Percentiles rank a stretch among this genome's conserved stretches.
phyloP scores from a whole-genome alignment of 2,329 filamentous ascomycete species.

The Chrysosporium keratinophilum region DNA sequence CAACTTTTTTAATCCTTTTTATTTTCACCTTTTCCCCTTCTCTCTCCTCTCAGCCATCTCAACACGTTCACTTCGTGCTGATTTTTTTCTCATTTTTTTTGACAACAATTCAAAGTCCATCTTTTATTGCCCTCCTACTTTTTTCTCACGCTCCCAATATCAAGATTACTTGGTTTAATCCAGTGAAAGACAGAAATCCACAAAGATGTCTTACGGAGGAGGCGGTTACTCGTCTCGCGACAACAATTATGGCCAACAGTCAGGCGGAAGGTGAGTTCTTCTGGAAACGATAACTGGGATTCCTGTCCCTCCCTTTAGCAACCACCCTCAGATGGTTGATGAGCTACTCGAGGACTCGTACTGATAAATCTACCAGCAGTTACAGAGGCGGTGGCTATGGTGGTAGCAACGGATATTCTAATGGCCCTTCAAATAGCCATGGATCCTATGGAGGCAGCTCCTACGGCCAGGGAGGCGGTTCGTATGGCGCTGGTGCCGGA shows the following conservation, averaged over 20 bases:
- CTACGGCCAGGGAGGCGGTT: conserved; percentile 39
- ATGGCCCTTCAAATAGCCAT: conserved; percentile 44
- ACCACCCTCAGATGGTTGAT: neutral
- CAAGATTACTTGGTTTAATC: neutral
- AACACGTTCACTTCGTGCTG: conserved; percentile 11
- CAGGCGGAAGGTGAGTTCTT: conserved; percentile 7
- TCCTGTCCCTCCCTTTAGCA: neutral
- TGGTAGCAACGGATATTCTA: conserved; percentile 28
- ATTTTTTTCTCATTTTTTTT: conserved; percentile 12
- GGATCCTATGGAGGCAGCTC: conserved; percentile 20
- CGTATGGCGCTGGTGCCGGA: conserved; percentile 51
- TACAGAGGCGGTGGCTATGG: conserved; percentile 21
- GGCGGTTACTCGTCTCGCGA: conserved; percentile 28
- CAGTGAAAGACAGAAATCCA: conserved; percentile 13
- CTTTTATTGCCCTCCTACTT: conserved; percentile 15
- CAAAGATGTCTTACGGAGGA: conserved; percentile 60
- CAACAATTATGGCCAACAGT: conserved; percentile 39
- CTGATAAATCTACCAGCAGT: conserved; percentile 12
- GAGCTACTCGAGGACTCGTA: conserved; percentile 1
- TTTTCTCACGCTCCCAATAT: neutral
- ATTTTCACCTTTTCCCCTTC: conserved; percentile 21
- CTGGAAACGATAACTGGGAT: neutral
- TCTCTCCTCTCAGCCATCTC: conserved; percentile 21
- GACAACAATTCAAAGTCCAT: neutral
- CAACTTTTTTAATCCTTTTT: conserved; percentile 12